Percentiles rank a stretch among this genome's conserved stretches.
phyloP scores from a whole-genome alignment of 495 filamentous ascomycete genomes.

The Lophiostoma macrostomum region DNA sequence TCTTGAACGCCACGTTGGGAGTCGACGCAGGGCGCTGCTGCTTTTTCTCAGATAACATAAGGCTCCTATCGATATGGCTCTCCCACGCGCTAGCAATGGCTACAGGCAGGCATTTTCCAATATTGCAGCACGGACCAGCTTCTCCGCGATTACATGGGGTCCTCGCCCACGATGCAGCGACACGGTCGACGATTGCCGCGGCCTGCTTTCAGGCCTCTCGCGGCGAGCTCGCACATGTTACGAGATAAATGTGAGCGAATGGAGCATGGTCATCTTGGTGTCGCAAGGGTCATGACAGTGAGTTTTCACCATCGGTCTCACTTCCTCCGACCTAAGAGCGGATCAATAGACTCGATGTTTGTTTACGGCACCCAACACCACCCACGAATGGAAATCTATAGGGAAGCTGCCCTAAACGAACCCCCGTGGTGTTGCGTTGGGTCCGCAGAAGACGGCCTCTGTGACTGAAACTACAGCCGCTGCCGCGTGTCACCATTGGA shows the following conservation, averaged over 20 bases:
- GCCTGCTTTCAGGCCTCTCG: neutral
- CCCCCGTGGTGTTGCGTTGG: neutral
- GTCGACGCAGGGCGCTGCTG: slow-evolving; percentile 3
- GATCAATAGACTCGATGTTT: neutral
- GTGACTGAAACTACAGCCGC: slow-evolving; percentile 23
- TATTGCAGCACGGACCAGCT: slow-evolving; percentile 14
- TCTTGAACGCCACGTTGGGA: too few species aligned
- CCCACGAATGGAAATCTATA: neutral
- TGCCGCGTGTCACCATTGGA: neutral
- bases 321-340: too few species aligned
- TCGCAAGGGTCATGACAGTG: too few species aligned
- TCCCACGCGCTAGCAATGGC: slow-evolving; percentile 2
- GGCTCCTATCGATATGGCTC: slow-evolving; percentile 11
- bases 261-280: too few species aligned
- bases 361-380: neutral
- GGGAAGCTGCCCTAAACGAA: neutral
- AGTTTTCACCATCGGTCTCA: too few species aligned
- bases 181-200: slow-evolving; percentile 2
- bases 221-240: too few species aligned
- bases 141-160: slow-evolving; percentile 16
- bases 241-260: too few species aligned
- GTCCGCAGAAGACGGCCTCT: neutral
- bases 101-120: neutral
- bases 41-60: slow-evolving; percentile 12
- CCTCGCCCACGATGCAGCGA: neutral